Percentiles rank a stretch among this genome's conserved stretches.
These are phyloP conservation scores for Licmophora abbreviata DNA, from an alignment of 108 stramenopile genomes.

Conservation along the genomic window DNA sequence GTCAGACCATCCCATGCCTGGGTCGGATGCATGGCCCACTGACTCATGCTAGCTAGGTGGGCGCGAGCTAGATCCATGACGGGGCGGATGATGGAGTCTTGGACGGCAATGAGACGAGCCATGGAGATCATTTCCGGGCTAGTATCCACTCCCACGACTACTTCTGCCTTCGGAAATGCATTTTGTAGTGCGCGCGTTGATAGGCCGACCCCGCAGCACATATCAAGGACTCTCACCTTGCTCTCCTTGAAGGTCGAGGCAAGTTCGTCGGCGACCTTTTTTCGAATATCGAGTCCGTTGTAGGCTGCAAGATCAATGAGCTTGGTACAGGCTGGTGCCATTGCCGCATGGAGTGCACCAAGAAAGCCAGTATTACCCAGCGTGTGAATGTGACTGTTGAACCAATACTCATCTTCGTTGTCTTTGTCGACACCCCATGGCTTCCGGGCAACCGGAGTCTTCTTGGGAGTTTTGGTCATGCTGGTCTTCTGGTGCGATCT, in stretches of 20 bases:
- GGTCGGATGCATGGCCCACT: neutral
- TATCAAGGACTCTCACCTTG: conserved; percentile 45
- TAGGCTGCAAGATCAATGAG: conserved; percentile 71
- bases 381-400: conserved; percentile 27
- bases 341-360: conserved; percentile 57
- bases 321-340: conserved; percentile 71
- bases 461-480: no score
- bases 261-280: conserved; percentile 33
- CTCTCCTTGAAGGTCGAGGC: conserved; percentile 21
- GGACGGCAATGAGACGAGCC: conserved; percentile 40
- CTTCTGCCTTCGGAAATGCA: conserved; percentile 60
- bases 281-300: conserved; percentile 56
- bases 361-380: conserved; percentile 28
- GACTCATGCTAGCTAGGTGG: neutral
- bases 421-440: conserved; percentile 16
- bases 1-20: neutral
- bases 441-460: conserved; percentile 9
- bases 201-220: conserved; percentile 80
- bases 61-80: neutral
- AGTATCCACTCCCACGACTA: conserved; percentile 61
- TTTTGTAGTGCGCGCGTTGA: conserved; percentile 60
- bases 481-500: no score
- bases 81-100: neutral
- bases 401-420: conserved; percentile 24
- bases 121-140: conserved; percentile 74